These are phyloP conservation scores for Penicillium egyptiacum DNA, from an alignment of 495 filamentous ascomycete genomes.

Conservation along the genomic window DNA sequence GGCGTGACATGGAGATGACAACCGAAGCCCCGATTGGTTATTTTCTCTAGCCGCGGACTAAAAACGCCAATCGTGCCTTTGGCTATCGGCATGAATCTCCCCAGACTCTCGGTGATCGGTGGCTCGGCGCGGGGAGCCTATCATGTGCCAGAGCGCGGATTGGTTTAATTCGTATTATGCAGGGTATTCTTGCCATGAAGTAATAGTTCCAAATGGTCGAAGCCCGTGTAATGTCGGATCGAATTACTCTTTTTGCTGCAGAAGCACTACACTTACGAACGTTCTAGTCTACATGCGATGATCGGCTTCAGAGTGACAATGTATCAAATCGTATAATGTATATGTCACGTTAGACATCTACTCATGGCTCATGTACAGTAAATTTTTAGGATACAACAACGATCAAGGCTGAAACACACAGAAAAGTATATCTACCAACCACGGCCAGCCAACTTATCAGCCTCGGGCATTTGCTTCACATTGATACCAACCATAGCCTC, in stretches of 20 bases:
- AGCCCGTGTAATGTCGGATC: background rate
- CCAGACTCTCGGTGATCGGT: conserved; percentile 18
- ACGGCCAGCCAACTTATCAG: conserved; percentile 78
- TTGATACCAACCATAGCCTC: conserved; percentile 97
- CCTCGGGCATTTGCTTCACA: conserved; percentile 66
- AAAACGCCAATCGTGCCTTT: conserved; percentile 1
- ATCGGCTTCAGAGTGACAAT: background rate
- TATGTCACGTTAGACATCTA: conserved; percentile 18
- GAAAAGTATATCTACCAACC: conserved; percentile 66
- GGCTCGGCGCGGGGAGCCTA: conserved; percentile 23
- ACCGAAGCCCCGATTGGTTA: conserved; percentile 6
- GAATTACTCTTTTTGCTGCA: background rate
- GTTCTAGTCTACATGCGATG: no score
- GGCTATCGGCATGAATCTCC: background rate
- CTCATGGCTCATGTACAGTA: conserved; percentile 26
- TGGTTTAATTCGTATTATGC: background rate
- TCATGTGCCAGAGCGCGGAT: background rate
- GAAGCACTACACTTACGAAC: background rate
- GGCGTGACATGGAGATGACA: background rate
- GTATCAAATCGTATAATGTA: conserved; percentile 8
- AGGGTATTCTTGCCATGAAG: background rate
- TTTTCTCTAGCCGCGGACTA: background rate
- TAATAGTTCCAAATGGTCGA: background rate
- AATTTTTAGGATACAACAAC: conserved; percentile 17
- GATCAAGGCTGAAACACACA: conserved; percentile 17